Evolutionary conservation across 2,329 filamentous ascomycete genomes (phyloP).

Genomic region (Fusarium sp.): DNA sequence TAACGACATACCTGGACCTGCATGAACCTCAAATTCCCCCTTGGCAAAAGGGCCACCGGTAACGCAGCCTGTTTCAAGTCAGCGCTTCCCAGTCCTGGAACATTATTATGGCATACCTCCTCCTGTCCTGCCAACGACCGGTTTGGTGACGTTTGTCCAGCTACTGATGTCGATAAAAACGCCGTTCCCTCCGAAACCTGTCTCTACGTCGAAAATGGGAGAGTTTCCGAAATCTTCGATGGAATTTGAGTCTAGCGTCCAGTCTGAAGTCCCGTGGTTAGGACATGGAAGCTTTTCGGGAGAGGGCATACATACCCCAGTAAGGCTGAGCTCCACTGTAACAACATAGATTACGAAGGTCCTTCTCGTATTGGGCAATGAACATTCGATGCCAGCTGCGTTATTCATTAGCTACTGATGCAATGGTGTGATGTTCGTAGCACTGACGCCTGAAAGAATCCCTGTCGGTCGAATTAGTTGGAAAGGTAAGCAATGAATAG

Average conservation of each 20-base stretch:
- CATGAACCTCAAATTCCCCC: rapidly evolving
- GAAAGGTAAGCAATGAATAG: too few relatives aligned
- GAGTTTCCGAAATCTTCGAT: rapidly evolving
- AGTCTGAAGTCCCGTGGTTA: neutral
- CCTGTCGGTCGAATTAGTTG: neutral
- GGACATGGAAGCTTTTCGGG: rapidly evolving
- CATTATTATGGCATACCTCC: rapidly evolving
- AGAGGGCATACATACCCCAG: neutral
- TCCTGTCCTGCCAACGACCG: rapidly evolving
- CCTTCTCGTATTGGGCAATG: neutral
- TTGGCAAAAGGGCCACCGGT: neutral
- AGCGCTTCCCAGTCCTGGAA: rapidly evolving
- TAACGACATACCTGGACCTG: neutral
- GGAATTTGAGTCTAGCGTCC: neutral
- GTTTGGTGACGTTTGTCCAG: neutral
- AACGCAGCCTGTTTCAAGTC: rapidly evolving
- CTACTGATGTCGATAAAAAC: neutral
- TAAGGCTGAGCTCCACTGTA: neutral
- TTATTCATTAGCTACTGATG: too few relatives aligned
- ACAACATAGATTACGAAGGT: neutral
- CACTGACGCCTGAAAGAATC: neutral
- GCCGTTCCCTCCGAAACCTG: rapidly evolving
- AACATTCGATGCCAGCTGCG: neutral
- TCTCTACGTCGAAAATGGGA: neutral
- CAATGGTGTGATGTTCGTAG: too few relatives aligned